Evolutionary conservation across 305 asterid species (phyloP), one percentile per base, ranked within the genome.

Genomic region (Solanum hybrid): DNA sequence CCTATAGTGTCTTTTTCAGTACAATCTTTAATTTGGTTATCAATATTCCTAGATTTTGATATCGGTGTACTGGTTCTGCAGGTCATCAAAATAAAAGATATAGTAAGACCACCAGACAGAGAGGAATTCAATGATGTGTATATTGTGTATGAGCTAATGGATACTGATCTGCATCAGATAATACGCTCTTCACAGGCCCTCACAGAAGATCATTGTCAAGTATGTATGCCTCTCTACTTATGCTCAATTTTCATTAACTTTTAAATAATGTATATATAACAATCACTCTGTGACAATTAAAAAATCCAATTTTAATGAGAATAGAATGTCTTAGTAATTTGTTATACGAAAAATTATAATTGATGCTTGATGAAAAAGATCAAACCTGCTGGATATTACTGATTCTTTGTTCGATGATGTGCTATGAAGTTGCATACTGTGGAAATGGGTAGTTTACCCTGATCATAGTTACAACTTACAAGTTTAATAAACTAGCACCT

Each of bases 171-270:
- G 90, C 97, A 96, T 90, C 98, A 97, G 95, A 95, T 97, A 36
- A 95, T 97, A 90, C 91, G 94, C 88, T 97, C 99, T 37, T 68
- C 96, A 5, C 99, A 96, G 93, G 93, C 90, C 45, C 97, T 97
- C 83, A 95, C 97, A 9, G 99, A 97, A 84, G 98, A 96, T 89
- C 98, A 97, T 78, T 97, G 98, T 65, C 99, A 96, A 93, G 98
- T 96, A 94, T 91, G 97, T 94, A 87, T 45, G 31, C 24, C 33
- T 14, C 41, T 22, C 32, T 72, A 20, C 51, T 72, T 20, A 34
- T 38, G 15, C 85, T 38, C 51, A 27, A 37, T 79, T 38, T 57
- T 83, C 75, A 45, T 80, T 29, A 10, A 27, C 22, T 27, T 45
- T 83, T 83, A 20, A 6, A 39, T 41, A 17, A 27, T 41, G 38